These are phyloP conservation scores for Strombidium stylifer DNA, from an alignment of 73 alveolate genomes.

Conservation along the genomic window DNA sequence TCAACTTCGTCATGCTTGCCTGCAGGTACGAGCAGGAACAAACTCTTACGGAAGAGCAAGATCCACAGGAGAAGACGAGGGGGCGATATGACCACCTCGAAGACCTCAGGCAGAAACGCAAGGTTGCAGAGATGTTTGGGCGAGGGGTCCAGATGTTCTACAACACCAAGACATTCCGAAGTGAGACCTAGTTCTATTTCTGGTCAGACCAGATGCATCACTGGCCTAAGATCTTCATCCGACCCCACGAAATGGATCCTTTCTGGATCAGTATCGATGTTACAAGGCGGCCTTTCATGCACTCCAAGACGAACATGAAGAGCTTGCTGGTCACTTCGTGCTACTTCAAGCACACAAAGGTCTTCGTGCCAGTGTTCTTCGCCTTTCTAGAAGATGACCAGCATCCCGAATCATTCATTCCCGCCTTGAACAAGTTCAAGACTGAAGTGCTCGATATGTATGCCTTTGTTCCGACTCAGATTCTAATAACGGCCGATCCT, in stretches of 20 bases:
- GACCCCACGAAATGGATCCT: no score
- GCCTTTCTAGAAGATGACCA: slow-evolving; percentile 1
- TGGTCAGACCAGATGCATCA: slow-evolving; percentile 19
- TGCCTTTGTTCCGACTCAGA: no score
- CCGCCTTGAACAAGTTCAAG: no score
- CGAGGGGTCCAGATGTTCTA: slow-evolving; percentile 11
- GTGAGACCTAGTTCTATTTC: not conserved
- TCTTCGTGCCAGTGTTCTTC: slow-evolving; percentile 15
- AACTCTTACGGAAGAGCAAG: not conserved
- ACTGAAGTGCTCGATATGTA: no score
- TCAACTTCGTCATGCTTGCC: slow-evolving; percentile 7
- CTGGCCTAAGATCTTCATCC: no score
- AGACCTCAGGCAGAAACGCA: no score
- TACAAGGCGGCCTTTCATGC: slow-evolving; percentile 16
- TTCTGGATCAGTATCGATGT: no score
- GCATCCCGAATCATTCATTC: no score
- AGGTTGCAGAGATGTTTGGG: no score
- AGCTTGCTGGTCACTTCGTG: not conserved
- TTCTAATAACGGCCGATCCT: no score
- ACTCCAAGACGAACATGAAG: slow-evolving; percentile 16
- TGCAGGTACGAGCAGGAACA: slow-evolving; percentile 4
- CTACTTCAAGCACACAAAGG: not conserved
- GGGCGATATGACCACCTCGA: no score
- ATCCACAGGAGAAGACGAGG: no score
- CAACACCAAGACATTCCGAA: not conserved